Evolutionary conservation across 2,329 filamentous ascomycete genomes (phyloP).

Genomic region (Microsporum audouinii): DNA sequence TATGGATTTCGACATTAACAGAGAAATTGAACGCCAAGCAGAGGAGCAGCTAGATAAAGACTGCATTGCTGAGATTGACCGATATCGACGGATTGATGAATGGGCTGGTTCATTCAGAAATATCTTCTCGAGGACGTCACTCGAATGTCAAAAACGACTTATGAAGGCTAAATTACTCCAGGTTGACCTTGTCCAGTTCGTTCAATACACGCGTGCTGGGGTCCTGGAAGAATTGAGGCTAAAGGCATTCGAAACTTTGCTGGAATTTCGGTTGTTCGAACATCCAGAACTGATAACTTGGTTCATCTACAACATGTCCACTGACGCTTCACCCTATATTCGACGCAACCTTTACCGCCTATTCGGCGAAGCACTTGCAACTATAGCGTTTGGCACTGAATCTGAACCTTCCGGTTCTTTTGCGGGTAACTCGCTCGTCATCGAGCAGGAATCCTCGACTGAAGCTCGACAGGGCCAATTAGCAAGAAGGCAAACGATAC

Average conservation of each 20-base stretch:
- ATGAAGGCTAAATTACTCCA: constrained; percentile 44
- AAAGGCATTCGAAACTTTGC: constrained; percentile 47
- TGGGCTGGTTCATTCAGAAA: constrained; percentile 57
- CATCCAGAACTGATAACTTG: constrained; percentile 43
- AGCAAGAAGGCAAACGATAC: constrained; percentile 45
- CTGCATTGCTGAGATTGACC: constrained; percentile 50
- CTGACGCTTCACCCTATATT: constrained; percentile 48
- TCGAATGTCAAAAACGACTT: constrained; percentile 48
- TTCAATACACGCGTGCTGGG: constrained; percentile 49
- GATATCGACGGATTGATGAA: constrained; percentile 54
- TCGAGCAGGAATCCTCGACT: constrained; percentile 45
- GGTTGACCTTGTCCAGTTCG: constrained; percentile 44
- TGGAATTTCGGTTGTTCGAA: constrained; percentile 44
- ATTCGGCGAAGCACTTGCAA: constrained; percentile 46
- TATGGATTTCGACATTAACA: constrained; percentile 36
- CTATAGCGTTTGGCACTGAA: constrained; percentile 47
- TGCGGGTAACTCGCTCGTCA: constrained; percentile 38
- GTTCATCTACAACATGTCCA: constrained; percentile 45
- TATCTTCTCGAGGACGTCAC: constrained; percentile 49
- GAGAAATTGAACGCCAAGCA: constrained; percentile 39
- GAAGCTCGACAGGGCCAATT: constrained; percentile 44
- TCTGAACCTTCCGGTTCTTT: constrained; percentile 24
- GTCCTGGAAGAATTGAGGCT: constrained; percentile 51
- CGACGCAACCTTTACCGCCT: constrained; percentile 41
- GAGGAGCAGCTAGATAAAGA: constrained; percentile 46